Evolutionary conservation across 805 yeast species (phyloP), one percentile per base, ranked within the genome.

Genomic region (Ogataea neopini): DNA sequence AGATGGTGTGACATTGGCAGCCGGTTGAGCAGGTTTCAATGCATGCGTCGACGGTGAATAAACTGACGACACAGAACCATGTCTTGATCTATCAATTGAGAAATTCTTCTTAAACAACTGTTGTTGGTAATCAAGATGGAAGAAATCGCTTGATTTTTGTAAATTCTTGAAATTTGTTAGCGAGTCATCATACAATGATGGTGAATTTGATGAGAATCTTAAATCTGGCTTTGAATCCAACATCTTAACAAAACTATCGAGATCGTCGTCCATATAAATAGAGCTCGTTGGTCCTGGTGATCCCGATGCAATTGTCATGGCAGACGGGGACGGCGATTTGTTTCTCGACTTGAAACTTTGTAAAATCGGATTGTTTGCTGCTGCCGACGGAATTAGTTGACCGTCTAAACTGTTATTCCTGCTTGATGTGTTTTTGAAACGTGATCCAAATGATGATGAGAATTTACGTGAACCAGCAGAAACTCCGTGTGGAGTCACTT

Each of bases 391-490:
- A 2, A 51, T 35, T n/a, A 52, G 34, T 20, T 53, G 61, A 8
- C 64, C 62, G 39, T 64, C 69, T 8, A 63, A 30, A 50, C 68
- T 64, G 45, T 60, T 60, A 43, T 65, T 52, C 20, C 69, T 50
- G 20, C 64, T 55, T 7, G 57, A 48, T 2, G 58, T 50, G 9
- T 55, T 56, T 47, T 61, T 58, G 38, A 64, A 56, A 41, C 87
- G 69, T n/a, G 83, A 81, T 0, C 88, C 87, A 63, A 84, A 84
- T 0, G 91, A 83, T 0, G 92, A 81, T 2, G 88, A 77, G 54
- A 83, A 85, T 52, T 82, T 74, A 1, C 87, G 84, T 0, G 83
- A 71, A 1, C 57, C 51, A 1, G 66, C 60, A 5, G 63, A 49
- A 14, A 55, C 54, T 25, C 58, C 25, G 38, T 45, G 48, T 13